Base-by-base conservation (phyloP, 73 alveolate species). In the Effrenium voratum region DNA sequence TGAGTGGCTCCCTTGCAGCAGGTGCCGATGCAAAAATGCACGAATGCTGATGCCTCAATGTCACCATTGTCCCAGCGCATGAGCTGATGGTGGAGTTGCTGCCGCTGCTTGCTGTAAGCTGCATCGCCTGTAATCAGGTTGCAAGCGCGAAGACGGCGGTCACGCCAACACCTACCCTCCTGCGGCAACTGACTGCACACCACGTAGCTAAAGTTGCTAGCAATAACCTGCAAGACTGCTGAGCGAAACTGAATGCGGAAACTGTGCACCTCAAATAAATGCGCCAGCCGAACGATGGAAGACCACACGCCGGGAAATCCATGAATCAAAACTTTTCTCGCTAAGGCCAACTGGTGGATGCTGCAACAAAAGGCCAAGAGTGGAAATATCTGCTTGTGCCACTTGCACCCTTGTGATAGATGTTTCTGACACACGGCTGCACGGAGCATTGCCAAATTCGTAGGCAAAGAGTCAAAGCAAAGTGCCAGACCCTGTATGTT, bases 391-490 rank as follows among this genome's bases (percentile, higher is more conserved):
- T 16, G 13, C 1, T 10, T 36, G 36, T 41, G 45, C 86, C 86
- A 52, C 36, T 41, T 45, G 4, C 12, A 5, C 40, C 16, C 59
- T 34, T 75, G 86, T 13, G 36, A 13, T 26, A 75, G 2, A 45
- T 75, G 86, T 4, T n/a, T 43, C 86, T 12, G 3, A 8, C 16
- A 26, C 72, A 68, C 45, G 32, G 46, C 3, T 5, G 13, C 45
- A 28, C 46, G 43, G 47, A 80, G 46, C 3, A 80, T 47, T n/a
- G 91, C 91, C 16, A 46, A 10, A 55, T 80, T 80, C 10, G 91
- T 80, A 4, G 19, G n/a, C 52, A 80, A 49, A 5, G 91, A 80
- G 34, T 80, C 91, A 68, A 68, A 80, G 70, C 91, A 80, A 5
- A 80, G 24, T 2, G 32, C 46, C 26, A 50, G 15, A 6, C 76